Evolutionary conservation across 345 rosid genomes (phyloP).

Genomic region (Eucalyptus erythrocorys): DNA sequence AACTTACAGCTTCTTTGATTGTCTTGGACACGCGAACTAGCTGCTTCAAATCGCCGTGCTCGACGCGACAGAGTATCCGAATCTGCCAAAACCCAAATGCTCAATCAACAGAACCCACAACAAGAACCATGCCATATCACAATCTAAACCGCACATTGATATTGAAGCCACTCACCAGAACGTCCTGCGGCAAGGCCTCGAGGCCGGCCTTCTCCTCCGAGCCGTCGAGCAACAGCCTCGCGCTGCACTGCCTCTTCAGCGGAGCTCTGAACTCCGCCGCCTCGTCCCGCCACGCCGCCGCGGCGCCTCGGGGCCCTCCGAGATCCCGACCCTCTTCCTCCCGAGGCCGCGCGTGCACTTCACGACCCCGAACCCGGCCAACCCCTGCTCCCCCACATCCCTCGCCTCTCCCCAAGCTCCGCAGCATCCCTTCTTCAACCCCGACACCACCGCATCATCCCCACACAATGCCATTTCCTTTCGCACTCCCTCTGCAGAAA

Average conservation of each 20-base stretch:
- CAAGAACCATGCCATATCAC: background rate
- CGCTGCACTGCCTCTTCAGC: constrained; percentile 50
- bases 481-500: background rate
- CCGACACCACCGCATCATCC: background rate
- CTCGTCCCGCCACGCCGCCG: constrained; percentile 1
- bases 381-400: constrained; percentile 11
- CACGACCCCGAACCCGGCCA: constrained; percentile 23
- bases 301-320: constrained; percentile 4
- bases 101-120: background rate
- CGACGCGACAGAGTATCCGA: constrained; percentile 51
- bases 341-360: constrained; percentile 43
- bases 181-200: constrained; percentile 67
- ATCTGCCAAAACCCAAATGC: constrained; percentile 19
- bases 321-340: constrained; percentile 57
- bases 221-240: background rate
- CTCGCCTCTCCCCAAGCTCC: constrained; percentile 26
- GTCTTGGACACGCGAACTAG: constrained; percentile 49
- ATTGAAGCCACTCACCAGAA: constrained; percentile 27
- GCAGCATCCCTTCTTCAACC: constrained; percentile 28
- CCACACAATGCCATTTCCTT: background rate
- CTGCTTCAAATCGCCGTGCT: constrained; percentile 65
- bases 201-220: constrained; percentile 27
- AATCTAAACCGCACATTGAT: background rate
- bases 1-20: constrained; percentile 68
- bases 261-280: background rate